phyloP scores from a whole-genome alignment of 257 asterid genomes.

The Nicotiana knightiana region DNA sequence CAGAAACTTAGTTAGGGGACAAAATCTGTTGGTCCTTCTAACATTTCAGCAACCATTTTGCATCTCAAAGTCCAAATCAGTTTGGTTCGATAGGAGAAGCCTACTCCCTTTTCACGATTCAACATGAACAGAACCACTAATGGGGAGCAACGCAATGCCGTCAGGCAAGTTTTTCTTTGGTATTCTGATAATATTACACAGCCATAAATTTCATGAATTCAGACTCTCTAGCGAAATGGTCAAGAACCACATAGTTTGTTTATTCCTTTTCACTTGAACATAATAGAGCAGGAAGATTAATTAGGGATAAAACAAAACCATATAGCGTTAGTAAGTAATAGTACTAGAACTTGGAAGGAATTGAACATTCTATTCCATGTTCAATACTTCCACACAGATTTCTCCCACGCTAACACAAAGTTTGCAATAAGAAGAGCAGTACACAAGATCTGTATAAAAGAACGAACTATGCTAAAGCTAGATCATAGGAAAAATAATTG shows the following conservation, averaged over 20 bases:
- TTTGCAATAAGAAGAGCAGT: background rate
- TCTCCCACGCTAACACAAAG: too few relatives aligned
- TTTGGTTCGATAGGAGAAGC: too few relatives aligned
- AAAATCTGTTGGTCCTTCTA: too few relatives aligned
- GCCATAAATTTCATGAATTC: background rate
- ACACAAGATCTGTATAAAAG: background rate
- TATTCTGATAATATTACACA: background rate
- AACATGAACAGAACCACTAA: background rate
- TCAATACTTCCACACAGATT: background rate
- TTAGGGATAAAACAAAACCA: background rate
- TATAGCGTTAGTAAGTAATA: background rate
- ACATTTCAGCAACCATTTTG: too few relatives aligned
- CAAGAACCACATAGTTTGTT: background rate
- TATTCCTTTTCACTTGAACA: background rate
- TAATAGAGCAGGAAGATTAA: background rate
- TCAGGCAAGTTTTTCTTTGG: background rate
- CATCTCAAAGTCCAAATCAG: too few relatives aligned
- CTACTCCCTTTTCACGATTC: too few relatives aligned
- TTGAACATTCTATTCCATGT: background rate
- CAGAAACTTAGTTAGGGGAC: too few relatives aligned
- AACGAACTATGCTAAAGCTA: background rate
- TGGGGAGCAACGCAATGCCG: background rate
- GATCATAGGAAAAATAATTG: background rate
- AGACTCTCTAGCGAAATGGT: background rate
- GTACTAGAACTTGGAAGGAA: background rate